A percentile compares a stretch with the other conserved stretches of the same genome.
These are phyloP conservation scores for Cocos nucifera DNA, from an alignment of 176 grass and related monocot species.

Conservation along the genomic window DNA sequence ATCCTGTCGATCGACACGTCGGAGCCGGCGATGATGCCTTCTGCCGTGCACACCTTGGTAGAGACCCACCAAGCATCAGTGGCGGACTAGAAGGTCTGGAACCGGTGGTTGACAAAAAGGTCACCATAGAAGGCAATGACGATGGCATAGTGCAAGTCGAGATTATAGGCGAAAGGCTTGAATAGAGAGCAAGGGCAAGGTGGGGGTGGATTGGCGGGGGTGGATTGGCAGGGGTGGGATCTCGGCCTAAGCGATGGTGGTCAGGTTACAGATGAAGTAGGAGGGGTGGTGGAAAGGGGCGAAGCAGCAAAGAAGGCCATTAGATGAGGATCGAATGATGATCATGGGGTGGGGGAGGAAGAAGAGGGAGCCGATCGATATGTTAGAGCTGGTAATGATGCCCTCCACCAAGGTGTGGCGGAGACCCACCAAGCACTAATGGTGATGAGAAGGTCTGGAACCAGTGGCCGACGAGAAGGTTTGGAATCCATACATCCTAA, in stretches of 20 bases:
- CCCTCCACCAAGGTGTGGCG: no score
- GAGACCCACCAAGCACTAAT: no score
- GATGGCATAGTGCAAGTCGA: slow-evolving; percentile 39
- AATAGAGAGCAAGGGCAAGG: slow-evolving; percentile 43
- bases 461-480: no score
- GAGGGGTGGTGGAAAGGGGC: background rate
- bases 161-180: slow-evolving; percentile 29
- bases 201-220: slow-evolving; percentile 7
- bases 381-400: no score
- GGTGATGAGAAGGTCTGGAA: no score
- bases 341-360: slow-evolving; percentile 22
- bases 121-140: slow-evolving; percentile 34
- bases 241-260: slow-evolving; percentile 17
- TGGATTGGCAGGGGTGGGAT: slow-evolving; percentile 31
- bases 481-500: no score
- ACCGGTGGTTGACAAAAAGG: slow-evolving; percentile 25
- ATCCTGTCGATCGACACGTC: slow-evolving; percentile 14
- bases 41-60: slow-evolving; percentile 10
- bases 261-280: slow-evolving; percentile 43
- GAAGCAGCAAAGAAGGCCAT: slow-evolving; percentile 44
- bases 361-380: slow-evolving; percentile 16
- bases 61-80: slow-evolving; percentile 34
- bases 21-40: slow-evolving; percentile 24
- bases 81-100: no score
- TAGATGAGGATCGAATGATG: slow-evolving; percentile 26